Evolutionary conservation across 805 yeast species (phyloP).

Genomic region (Cyberlindnera nakhonratchasimensis): DNA sequence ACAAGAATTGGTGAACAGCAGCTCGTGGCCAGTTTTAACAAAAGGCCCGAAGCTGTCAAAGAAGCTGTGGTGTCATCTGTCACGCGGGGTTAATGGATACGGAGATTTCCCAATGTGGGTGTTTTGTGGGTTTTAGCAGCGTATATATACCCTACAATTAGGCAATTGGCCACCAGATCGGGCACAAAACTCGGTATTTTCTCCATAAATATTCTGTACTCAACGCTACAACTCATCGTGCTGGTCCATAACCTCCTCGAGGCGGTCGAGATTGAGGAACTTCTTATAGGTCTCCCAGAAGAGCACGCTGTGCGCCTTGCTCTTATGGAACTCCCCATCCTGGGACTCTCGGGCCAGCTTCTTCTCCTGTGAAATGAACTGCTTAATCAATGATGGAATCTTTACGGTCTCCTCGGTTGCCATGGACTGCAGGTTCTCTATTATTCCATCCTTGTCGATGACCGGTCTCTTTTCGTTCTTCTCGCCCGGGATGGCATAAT

Average conservation of each 20-base stretch:
- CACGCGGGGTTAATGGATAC: too few species aligned
- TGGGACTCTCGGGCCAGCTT: constrained; percentile 5
- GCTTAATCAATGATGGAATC: not conserved
- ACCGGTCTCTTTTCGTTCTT: constrained; percentile 1
- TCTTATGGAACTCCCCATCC: constrained; percentile 4
- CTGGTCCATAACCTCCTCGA: constrained; percentile 10
- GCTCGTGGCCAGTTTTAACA: too few species aligned
- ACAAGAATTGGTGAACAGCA: too few species aligned
- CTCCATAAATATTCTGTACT: not conserved
- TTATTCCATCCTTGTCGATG: constrained; percentile 7
- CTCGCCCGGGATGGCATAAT: constrained; percentile 3
- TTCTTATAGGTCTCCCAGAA: constrained; percentile 12
- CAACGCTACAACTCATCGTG: constrained; percentile 9
- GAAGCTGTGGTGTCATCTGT: not conserved
- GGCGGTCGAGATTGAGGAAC: constrained; percentile 8
- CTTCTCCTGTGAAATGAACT: constrained; percentile 5
- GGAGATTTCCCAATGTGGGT: not conserved
- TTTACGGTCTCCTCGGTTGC: not conserved
- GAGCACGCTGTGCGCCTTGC: constrained; percentile 7
- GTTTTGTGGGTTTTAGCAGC: not conserved
- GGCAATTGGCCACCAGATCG: too few species aligned
- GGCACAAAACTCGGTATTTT: not conserved
- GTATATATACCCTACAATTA: not conserved
- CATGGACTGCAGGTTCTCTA: constrained; percentile 4
- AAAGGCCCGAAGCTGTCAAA: too few species aligned